phyloP scores from a whole-genome alignment of 805 yeast species.

The Saccharomycopsis vini region DNA sequence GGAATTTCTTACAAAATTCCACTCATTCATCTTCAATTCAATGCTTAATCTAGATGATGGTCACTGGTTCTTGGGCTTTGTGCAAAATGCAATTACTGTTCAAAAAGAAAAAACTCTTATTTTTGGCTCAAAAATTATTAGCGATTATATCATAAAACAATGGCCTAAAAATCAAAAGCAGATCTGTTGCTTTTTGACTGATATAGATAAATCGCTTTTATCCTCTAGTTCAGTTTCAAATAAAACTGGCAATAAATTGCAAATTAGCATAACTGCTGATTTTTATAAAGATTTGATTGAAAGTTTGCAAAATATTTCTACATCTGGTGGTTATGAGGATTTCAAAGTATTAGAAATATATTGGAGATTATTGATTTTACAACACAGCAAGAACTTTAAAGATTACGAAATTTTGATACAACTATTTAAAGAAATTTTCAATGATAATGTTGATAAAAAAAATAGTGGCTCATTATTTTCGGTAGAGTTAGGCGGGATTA shows the following conservation, averaged over 20 bases:
- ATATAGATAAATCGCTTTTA: conserved; percentile 20
- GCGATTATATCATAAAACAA: conserved; percentile 36
- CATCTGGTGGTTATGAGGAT: no score
- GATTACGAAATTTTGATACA: conserved; percentile 21
- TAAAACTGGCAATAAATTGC: conserved; percentile 12
- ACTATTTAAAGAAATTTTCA: conserved; percentile 21
- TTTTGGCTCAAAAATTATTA: conserved; percentile 38
- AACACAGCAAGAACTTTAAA: conserved; percentile 27
- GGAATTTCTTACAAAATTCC: conserved; percentile 9
- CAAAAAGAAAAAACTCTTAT: conserved; percentile 35
- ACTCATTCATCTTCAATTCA: conserved; percentile 33
- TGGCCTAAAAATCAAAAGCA: conserved; percentile 32
- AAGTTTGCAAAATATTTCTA: conserved; percentile 8
- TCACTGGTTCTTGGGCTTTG: conserved; percentile 35
- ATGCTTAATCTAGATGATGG: conserved; percentile 36
- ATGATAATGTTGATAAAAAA: not conserved
- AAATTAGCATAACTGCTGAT: conserved; percentile 19
- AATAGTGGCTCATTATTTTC: conserved; percentile 23
- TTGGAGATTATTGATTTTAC: conserved; percentile 44
- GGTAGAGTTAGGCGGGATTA: conserved; percentile 35
- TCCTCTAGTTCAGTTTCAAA: not conserved
- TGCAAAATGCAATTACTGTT: conserved; percentile 36
- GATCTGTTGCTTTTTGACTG: conserved; percentile 36
- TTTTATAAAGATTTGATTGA: conserved; percentile 14
- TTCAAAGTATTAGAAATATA: conserved; percentile 31